Conservation (phyloP, 139 green algal genomes). For the Bryopsis sp. region DNA sequence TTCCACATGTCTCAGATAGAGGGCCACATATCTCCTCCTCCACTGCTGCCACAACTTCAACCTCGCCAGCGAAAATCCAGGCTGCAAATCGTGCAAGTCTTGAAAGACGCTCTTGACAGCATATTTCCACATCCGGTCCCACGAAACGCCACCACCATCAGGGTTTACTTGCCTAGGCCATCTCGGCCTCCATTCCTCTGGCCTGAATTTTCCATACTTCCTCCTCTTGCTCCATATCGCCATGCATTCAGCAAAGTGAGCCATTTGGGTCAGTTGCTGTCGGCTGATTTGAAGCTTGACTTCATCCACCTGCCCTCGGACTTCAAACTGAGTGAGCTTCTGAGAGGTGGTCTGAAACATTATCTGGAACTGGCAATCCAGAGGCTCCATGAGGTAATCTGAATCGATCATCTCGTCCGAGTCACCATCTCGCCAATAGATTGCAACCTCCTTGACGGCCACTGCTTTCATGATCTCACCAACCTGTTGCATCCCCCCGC, state of each 20-base stretch:
- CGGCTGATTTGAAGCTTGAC: constrained; percentile 32
- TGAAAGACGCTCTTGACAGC: constrained; percentile 30
- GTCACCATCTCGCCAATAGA: too few relatives aligned
- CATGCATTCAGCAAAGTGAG: constrained; percentile 32
- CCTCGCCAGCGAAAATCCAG: background rate
- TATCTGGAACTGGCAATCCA: background rate
- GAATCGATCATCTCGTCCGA: background rate
- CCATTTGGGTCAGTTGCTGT: constrained; percentile 25
- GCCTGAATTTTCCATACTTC: constrained; percentile 38
- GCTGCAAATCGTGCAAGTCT: constrained; percentile 20
- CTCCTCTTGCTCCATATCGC: constrained; percentile 30
- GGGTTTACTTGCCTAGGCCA: constrained; percentile 19
- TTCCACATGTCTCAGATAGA: constrained; percentile 7
- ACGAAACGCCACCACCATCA: constrained; percentile 10
- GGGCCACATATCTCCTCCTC: constrained; percentile 17
- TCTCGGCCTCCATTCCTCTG: constrained; percentile 35
- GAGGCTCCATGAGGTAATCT: constrained; percentile 11
- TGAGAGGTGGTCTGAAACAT: too few relatives aligned
- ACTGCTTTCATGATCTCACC: too few relatives aligned
- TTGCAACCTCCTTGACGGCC: too few relatives aligned
- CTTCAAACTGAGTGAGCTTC: constrained; percentile 29
- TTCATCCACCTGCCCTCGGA: constrained; percentile 24
- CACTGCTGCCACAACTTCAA: constrained; percentile 18
- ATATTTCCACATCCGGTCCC: constrained; percentile 42
- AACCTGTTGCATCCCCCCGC: too few relatives aligned